Conservation (phyloP, 2,329 filamentous ascomycete species). For the Dactylonectria macrodidyma region DNA sequence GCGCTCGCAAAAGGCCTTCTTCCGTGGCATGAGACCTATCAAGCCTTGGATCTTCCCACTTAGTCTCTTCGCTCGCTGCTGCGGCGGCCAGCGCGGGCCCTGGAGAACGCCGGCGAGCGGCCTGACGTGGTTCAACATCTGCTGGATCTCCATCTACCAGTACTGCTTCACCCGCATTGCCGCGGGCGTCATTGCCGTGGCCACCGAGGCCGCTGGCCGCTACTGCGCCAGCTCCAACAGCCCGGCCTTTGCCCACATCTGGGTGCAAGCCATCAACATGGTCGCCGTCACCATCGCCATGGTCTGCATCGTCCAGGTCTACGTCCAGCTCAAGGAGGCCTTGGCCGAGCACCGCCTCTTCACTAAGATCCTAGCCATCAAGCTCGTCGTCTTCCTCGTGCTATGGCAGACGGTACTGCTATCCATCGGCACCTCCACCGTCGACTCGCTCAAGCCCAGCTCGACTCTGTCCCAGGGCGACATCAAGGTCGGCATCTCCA, state of each 20-base stretch:
- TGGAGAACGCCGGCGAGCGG: slow-evolving; percentile 85
- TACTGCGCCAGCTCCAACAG: slow-evolving; percentile 87
- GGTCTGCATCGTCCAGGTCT: slow-evolving; percentile 92
- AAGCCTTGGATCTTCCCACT: slow-evolving; percentile 84
- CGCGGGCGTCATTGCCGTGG: slow-evolving; percentile 84
- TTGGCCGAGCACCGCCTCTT: slow-evolving; percentile 80
- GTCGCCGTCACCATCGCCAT: slow-evolving; percentile 85
- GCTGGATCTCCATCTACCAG: slow-evolving; percentile 88
- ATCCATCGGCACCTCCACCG: slow-evolving; percentile 67
- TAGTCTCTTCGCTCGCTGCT: slow-evolving; percentile 78
- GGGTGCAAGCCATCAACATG: slow-evolving; percentile 82
- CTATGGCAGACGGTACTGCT: slow-evolving; percentile 83
- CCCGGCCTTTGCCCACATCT: slow-evolving; percentile 87
- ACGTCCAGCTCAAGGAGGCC: slow-evolving; percentile 80
- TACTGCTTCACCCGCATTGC: slow-evolving; percentile 86
- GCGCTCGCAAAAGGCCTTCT: slow-evolving; percentile 87
- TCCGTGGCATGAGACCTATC: slow-evolving; percentile 75
- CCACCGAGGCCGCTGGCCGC: slow-evolving; percentile 76
- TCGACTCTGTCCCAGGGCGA: slow-evolving; percentile 77
- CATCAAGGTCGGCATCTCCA: slow-evolving; percentile 85
- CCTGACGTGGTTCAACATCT: slow-evolving; percentile 91
- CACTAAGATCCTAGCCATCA: slow-evolving; percentile 88
- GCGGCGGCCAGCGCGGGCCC: slow-evolving; percentile 76
- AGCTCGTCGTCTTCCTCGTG: slow-evolving; percentile 91
- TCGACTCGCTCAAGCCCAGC: slow-evolving; percentile 74